Evolutionary conservation across 805 yeast species (phyloP).

Genomic region (Ogataea naganishii): DNA sequence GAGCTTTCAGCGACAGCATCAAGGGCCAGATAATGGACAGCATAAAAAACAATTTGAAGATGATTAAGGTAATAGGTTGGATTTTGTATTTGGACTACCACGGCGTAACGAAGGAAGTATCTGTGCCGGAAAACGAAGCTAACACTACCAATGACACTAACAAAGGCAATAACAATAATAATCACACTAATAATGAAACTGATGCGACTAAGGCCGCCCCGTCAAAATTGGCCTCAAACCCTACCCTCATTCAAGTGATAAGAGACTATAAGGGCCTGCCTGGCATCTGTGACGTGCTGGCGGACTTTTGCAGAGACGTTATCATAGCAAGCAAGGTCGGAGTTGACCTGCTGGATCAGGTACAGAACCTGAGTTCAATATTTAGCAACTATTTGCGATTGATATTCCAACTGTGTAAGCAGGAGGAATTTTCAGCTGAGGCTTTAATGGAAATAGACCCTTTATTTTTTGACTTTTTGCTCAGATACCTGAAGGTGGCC

Average conservation of each 20-base stretch:
- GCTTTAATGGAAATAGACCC: constrained; percentile 34
- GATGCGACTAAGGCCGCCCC: no score
- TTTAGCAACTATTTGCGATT: constrained; percentile 35
- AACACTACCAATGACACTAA: no score
- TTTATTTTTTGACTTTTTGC: constrained; percentile 38
- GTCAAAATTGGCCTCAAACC: no score
- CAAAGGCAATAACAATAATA: no score
- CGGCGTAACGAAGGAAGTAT: constrained; percentile 7
- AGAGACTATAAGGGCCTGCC: no score
- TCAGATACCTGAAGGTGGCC: constrained; percentile 32
- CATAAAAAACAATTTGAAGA: constrained; percentile 18
- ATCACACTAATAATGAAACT: no score
- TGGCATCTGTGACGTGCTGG: constrained; percentile 1
- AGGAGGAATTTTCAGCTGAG: constrained; percentile 31
- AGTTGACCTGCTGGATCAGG: no score
- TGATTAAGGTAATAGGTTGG: constrained; percentile 24
- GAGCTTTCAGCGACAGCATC: constrained; percentile 8
- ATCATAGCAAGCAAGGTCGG: no score
- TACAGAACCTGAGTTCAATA: constrained; percentile 12
- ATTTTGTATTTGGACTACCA: constrained; percentile 18
- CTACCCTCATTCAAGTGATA: no score
- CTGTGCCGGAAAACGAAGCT: no score
- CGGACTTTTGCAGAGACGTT: constrained; percentile 2
- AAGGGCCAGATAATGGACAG: constrained; percentile 12
- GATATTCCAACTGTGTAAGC: constrained; percentile 46